These are phyloP conservation scores for Auriscalpium vulgare DNA, from an alignment of 768 basidiomycete species.

Conservation along the genomic window DNA sequence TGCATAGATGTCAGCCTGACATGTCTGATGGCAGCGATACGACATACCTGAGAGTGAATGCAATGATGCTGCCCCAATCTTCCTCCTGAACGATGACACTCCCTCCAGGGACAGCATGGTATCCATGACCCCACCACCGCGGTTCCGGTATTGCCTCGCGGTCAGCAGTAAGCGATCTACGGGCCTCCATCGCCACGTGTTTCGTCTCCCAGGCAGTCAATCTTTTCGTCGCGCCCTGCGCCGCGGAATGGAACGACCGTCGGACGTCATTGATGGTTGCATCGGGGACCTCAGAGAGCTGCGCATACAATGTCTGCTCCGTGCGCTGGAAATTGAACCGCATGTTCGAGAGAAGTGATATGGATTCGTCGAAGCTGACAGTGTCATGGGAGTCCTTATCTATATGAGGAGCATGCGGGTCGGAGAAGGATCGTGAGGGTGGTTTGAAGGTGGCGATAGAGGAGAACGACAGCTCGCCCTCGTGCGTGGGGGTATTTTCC, in stretches of 20 bases:
- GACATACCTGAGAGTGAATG: constrained; percentile 61
- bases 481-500: neutral
- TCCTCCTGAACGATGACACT: constrained; percentile 60
- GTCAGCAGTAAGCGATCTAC: constrained; percentile 7
- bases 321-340: constrained; percentile 49
- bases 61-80: constrained; percentile 75
- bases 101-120: constrained; percentile 58
- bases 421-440: neutral
- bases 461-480: neutral
- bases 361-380: constrained; percentile 22
- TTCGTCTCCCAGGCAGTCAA: constrained; percentile 59
- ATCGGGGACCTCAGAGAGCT: constrained; percentile 40
- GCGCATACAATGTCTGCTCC: constrained; percentile 51
- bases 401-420: neutral
- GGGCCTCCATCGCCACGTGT: constrained; percentile 35
- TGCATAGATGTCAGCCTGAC: constrained; percentile 20
- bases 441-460: neutral
- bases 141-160: constrained; percentile 35
- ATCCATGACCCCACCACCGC: constrained; percentile 55
- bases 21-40: neutral
- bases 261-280: constrained; percentile 54
- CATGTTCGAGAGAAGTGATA: constrained; percentile 37
- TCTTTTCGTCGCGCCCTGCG: constrained; percentile 45
- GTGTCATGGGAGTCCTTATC: constrained; percentile 17
- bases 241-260: constrained; percentile 44